Evolutionary conservation across 1,284 basidiomycete genomes (phyloP).

Genomic region (Sutorius eximius): DNA sequence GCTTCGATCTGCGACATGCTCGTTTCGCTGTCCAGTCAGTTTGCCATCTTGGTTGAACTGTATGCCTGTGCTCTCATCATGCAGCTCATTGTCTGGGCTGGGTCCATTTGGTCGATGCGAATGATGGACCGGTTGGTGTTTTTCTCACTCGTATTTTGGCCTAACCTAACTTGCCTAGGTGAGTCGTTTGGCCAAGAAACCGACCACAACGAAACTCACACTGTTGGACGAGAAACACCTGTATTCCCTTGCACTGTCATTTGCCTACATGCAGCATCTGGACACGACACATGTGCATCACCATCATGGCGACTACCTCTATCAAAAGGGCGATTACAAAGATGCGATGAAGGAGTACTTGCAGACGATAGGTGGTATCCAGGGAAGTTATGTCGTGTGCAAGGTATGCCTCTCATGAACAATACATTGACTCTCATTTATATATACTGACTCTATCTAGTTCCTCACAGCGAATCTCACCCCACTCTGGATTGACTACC

Average conservation of each 20-base stretch:
- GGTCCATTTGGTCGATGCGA: no score
- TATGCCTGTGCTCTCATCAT: no score
- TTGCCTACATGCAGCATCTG: constrained; percentile 77
- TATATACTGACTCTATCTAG: constrained; percentile 41
- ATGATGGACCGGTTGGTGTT: constrained; percentile 66
- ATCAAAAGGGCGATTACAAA: constrained; percentile 90
- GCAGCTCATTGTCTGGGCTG: no score
- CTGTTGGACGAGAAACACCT: constrained; percentile 78
- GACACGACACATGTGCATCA: constrained; percentile 85
- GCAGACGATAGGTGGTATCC: constrained; percentile 85
- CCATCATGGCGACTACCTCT: constrained; percentile 91
- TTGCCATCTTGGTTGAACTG: no score
- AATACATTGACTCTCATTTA: not conserved
- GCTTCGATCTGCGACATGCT: no score
- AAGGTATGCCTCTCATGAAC: constrained; percentile 57
- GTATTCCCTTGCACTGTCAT: constrained; percentile 71
- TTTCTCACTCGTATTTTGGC: not conserved
- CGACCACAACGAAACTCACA: constrained; percentile 77
- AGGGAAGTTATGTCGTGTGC: constrained; percentile 95
- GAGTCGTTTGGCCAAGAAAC: constrained; percentile 72
- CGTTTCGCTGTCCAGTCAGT: no score
- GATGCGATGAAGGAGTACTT: constrained; percentile 91
- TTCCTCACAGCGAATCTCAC: constrained; percentile 97
- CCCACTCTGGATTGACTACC: constrained; percentile 90
- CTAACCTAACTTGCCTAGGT: constrained; percentile 45